Percentiles rank a stretch among this genome's conserved stretches.
These are phyloP conservation scores for Hortaea sp. DNA, from an alignment of 2,329 filamentous ascomycete species.

Conservation along the genomic window DNA sequence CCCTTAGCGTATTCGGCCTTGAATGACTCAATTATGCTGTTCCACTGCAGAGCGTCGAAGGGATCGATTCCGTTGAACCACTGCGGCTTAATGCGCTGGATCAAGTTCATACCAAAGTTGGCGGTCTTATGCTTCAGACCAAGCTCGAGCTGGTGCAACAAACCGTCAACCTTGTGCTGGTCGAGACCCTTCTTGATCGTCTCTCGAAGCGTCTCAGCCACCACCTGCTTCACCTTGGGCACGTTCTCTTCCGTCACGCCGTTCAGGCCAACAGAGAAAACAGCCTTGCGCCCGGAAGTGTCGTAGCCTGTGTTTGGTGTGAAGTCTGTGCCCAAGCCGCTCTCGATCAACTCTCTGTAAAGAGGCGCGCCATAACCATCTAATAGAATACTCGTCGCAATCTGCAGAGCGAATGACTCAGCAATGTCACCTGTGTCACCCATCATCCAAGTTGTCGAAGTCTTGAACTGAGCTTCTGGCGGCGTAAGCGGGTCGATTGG, in stretches of 20 bases:
- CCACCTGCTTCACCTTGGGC: constrained; percentile 61
- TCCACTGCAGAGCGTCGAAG: constrained; percentile 84
- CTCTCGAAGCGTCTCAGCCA: constrained; percentile 62
- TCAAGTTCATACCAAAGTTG: constrained; percentile 81
- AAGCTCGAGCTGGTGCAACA: constrained; percentile 90
- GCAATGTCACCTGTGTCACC: constrained; percentile 72
- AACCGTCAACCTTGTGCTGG: constrained; percentile 80
- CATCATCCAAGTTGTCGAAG: constrained; percentile 85
- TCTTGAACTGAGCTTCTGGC: constrained; percentile 81
- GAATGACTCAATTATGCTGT: constrained; percentile 76
- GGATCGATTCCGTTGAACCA: constrained; percentile 97
- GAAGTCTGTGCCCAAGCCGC: constrained; percentile 83
- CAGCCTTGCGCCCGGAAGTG: constrained; percentile 59
- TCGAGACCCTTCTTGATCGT: constrained; percentile 72
- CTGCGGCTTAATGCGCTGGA: constrained; percentile 77
- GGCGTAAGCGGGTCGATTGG: constrained; percentile 82
- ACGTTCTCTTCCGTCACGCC: constrained; percentile 79
- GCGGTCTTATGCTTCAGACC: constrained; percentile 91
- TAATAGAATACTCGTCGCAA: constrained; percentile 75
- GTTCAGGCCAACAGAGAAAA: constrained; percentile 84
- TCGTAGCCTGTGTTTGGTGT: constrained; percentile 93
- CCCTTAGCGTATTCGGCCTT: constrained; percentile 64
- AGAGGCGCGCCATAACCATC: constrained; percentile 93
- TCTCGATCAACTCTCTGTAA: constrained; percentile 80
- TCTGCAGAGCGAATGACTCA: constrained; percentile 76